These are phyloP conservation scores for Russula compacta DNA, from an alignment of 768 basidiomycete genomes.

Conservation along the genomic window DNA sequence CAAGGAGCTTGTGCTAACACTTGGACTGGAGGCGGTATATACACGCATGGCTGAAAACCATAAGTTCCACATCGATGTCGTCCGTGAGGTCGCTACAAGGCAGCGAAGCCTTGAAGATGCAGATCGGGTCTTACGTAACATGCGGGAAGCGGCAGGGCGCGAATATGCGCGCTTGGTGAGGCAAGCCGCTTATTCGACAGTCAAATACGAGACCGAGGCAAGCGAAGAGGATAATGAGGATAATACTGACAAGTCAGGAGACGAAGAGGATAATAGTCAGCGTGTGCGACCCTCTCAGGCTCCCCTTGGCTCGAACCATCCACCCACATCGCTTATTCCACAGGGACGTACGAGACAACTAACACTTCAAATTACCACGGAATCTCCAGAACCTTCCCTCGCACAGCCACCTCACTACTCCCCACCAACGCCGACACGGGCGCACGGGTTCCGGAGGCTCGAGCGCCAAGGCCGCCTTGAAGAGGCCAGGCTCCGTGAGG, in stretches of 20 bases:
- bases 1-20: conserved; percentile 19
- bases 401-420: conserved; percentile 15
- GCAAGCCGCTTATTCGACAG: not conserved
- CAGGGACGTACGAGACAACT: not conserved
- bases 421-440: conserved; percentile 23
- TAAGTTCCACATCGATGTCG: conserved; percentile 34
- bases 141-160: conserved; percentile 32
- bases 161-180: conserved; percentile 8
- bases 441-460: conserved; percentile 16
- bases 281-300: not conserved
- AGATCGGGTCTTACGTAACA: conserved; percentile 32
- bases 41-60: conserved; percentile 38
- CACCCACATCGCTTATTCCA: not conserved
- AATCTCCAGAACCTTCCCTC: not conserved
- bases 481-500: conserved; percentile 13
- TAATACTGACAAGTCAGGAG: conserved; percentile 4
- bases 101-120: conserved; percentile 31
- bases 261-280: not conserved
- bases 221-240: conserved; percentile 12
- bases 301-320: not conserved
- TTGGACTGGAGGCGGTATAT: conserved; percentile 29
- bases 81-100: conserved; percentile 30
- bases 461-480: conserved; percentile 8
- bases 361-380: conserved; percentile 9
- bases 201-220: conserved; percentile 3